phyloP scores from a whole-genome alignment of 257 asterid species.

The Solanum habrochaites region DNA sequence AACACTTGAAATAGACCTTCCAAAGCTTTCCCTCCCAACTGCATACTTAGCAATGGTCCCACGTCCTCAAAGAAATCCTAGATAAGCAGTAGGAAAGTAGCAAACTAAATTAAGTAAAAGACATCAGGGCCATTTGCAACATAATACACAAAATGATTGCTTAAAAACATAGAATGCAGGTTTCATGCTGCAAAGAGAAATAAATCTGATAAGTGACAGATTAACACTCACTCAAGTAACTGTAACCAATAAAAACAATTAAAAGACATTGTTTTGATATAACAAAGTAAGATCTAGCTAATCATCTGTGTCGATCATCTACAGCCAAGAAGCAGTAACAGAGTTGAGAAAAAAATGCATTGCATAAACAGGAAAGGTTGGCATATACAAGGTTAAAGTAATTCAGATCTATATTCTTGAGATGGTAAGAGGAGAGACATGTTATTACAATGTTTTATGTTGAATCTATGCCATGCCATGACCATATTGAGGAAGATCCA shows the following conservation, averaged over 20 bases:
- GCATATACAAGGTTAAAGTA: background rate
- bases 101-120: background rate
- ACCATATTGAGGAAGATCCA: background rate
- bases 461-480: background rate
- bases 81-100: slow-evolving; percentile 5
- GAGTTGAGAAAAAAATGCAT: background rate
- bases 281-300: background rate
- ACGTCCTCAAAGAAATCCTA: slow-evolving; percentile 98
- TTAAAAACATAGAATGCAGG: background rate
- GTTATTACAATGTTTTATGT: background rate
- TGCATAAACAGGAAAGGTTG: background rate
- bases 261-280: background rate
- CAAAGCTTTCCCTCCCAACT: slow-evolving; percentile 78
- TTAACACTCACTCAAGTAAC: background rate
- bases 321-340: background rate
- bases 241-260: background rate
- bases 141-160: background rate
- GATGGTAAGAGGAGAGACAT: background rate
- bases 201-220: background rate
- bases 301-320: background rate
- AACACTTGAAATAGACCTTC: slow-evolving; percentile 95
- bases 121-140: background rate
- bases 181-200: background rate
- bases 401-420: background rate
- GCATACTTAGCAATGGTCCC: slow-evolving; percentile 91